These are phyloP conservation scores for Senna siamea DNA, from an alignment of 306 rosid species.

Conservation along the genomic window DNA sequence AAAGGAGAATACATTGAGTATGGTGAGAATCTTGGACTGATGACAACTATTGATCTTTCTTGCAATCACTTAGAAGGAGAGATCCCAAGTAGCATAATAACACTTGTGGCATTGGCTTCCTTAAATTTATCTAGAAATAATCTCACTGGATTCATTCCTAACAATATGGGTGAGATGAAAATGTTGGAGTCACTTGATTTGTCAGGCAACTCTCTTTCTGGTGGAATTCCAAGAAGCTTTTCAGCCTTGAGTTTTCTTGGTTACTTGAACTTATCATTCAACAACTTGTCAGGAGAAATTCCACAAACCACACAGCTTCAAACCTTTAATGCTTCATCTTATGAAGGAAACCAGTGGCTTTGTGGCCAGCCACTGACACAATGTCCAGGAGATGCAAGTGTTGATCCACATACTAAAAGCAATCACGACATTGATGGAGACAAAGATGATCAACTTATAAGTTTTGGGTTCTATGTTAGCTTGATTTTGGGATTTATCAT, in stretches of 20 bases:
- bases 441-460: background rate
- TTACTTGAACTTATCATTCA: conserved; percentile 30
- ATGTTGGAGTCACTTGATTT: conserved; percentile 40
- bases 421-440: background rate
- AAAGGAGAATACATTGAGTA: background rate
- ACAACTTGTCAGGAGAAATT: conserved; percentile 30
- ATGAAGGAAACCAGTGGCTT: conserved; percentile 28
- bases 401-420: background rate
- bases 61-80: conserved; percentile 39
- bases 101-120: conserved; percentile 30
- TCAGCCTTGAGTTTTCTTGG: conserved; percentile 4
- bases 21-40: conserved; percentile 25
- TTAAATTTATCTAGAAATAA: conserved; percentile 45
- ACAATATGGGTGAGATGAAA: conserved; percentile 35
- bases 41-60: conserved; percentile 48
- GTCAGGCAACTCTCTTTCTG: conserved; percentile 38
- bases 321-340: conserved; percentile 30
- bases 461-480: conserved; percentile 32
- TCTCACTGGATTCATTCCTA: conserved; percentile 40
- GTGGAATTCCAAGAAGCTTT: conserved; percentile 19
- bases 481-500: conserved; percentile 5
- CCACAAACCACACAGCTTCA: conserved; percentile 29
- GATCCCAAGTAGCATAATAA: conserved; percentile 37
- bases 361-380: conserved; percentile 39
- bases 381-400: conserved; percentile 7